Conservation (phyloP, 257 asterid species). For the Perilla frutescens region DNA sequence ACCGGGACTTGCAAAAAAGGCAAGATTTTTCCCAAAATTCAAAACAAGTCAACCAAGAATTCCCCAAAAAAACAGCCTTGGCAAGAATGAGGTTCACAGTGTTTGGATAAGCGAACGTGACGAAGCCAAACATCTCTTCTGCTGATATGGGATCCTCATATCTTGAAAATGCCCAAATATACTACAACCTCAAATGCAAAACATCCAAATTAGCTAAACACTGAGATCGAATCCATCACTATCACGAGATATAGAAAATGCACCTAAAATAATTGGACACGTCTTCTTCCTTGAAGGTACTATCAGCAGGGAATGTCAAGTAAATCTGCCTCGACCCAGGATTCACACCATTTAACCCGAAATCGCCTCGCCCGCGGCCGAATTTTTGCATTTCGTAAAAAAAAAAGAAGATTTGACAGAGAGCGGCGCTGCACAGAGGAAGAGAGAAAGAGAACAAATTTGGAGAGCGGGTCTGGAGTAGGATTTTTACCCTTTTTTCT, state of each 20-base stretch:
- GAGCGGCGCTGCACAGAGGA: too few relatives aligned
- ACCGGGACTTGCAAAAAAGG: too few relatives aligned
- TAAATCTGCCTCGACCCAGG: constrained; percentile 76
- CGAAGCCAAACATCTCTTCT: constrained; percentile 81
- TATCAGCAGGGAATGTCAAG: constrained; percentile 74
- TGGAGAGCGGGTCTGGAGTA: too few relatives aligned
- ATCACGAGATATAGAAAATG: constrained; percentile 6
- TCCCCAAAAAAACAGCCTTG: too few relatives aligned
- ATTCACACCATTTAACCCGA: constrained; percentile 53
- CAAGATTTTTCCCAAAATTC: too few relatives aligned
- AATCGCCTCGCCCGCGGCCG: constrained; percentile 48
- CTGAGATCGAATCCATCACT: too few relatives aligned
- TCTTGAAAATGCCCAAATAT: constrained; percentile 76
- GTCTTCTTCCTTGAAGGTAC: constrained; percentile 73
- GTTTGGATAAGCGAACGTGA: constrained; percentile 67
- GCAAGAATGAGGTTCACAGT: constrained; percentile 76
- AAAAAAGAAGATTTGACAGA: too few relatives aligned
- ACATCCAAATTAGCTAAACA: not conserved
- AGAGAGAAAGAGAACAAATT: too few relatives aligned
- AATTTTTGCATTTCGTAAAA: constrained; percentile 54
- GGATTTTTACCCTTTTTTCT: too few relatives aligned
- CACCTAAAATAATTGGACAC: constrained; percentile 73
- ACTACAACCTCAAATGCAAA: constrained; percentile 42
- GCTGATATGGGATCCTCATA: constrained; percentile 79
- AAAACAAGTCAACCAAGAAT: too few relatives aligned